Conservation (phyloP, 768 basidiomycete genomes). For the Tubosaeta sp. region DNA sequence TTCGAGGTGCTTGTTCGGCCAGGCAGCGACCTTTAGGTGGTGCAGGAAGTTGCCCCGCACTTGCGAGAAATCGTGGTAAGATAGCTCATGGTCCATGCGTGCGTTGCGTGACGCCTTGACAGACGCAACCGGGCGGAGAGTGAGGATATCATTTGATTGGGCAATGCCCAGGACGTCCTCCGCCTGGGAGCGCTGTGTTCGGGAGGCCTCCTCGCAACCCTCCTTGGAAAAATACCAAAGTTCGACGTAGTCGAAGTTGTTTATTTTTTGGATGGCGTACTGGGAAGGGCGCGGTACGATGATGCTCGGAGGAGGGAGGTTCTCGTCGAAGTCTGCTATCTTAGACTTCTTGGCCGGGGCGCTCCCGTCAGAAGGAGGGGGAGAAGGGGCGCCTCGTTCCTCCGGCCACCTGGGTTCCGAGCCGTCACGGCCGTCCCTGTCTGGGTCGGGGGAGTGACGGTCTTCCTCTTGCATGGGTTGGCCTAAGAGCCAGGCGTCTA, state of each 20-base stretch:
- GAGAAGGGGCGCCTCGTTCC: too few relatives aligned
- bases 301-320: background rate
- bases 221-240: slow-evolving; percentile 11
- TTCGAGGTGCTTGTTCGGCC: background rate
- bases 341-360: too few relatives aligned
- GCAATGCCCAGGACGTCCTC: slow-evolving; percentile 8
- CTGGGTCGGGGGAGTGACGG: too few relatives aligned
- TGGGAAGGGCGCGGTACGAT: background rate
- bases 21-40: background rate
- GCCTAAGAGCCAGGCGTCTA: too few relatives aligned
- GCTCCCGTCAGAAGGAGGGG: too few relatives aligned
- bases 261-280: slow-evolving; percentile 6
- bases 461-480: too few relatives aligned
- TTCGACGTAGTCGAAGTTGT: slow-evolving; percentile 4
- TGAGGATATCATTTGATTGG: slow-evolving; percentile 5
- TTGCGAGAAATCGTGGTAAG: background rate
- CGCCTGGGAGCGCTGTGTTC: background rate
- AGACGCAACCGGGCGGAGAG: slow-evolving; percentile 13
- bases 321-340: too few relatives aligned
- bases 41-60: slow-evolving; percentile 11
- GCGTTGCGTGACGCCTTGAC: slow-evolving; percentile 13
- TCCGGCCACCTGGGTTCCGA: too few relatives aligned
- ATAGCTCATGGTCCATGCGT: slow-evolving; percentile 18
- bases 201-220: background rate
- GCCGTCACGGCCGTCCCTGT: too few relatives aligned